Evolutionary conservation across 768 basidiomycete genomes (phyloP), one percentile per base, ranked within the genome.

Genomic region (Scleroderma citrinum): DNA sequence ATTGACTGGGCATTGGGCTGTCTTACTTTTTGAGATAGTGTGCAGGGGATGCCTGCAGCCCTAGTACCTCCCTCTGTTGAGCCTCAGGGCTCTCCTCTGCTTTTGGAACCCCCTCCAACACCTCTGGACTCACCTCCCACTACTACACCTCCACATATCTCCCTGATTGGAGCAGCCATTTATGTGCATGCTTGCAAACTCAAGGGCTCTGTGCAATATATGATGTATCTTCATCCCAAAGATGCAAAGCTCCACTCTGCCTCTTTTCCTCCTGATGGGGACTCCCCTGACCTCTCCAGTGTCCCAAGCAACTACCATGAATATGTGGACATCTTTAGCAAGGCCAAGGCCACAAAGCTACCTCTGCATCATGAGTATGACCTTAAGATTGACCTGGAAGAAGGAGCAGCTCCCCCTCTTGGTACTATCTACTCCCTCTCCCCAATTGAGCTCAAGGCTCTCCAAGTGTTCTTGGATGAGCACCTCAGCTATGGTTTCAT

Each of bases 381-480:
- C 17, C 17, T 39, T 6, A 39, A 39, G 21, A 39, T 39, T 19
- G 38, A 39, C 2, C 38, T 39, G 3, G 38, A 39, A 21, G 38
- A 39, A 39, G 38, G 17, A 5, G 13, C 38, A 10, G 3, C 38
- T 5, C 16, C 38, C 4, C 38, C 38, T 13, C 38, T 39, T 10
- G 38, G n/a, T 4, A 39, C 19, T 6, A 3, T 39, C 17, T 39
- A 39, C 17, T 37, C 40, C 2, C 38, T 49, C 4, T 55, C 44
- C 19, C 44, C 51, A 5, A 30, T 43, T 0, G 70, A 78, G 53
- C 65, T 57, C 5, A 46, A 61, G 13, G 68, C 61, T 1, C 63
- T 77, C 37, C 31, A 42, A 3, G 60, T 61, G 2, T 76, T 66
- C 49, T 3, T 44, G 75, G 59, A 74, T 23, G 55, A 65, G 21